Evolutionary conservation across 2,329 filamentous ascomycete genomes (phyloP), one percentile per base, ranked within the genome.

Genomic region (Hypoxylon sp.): DNA sequence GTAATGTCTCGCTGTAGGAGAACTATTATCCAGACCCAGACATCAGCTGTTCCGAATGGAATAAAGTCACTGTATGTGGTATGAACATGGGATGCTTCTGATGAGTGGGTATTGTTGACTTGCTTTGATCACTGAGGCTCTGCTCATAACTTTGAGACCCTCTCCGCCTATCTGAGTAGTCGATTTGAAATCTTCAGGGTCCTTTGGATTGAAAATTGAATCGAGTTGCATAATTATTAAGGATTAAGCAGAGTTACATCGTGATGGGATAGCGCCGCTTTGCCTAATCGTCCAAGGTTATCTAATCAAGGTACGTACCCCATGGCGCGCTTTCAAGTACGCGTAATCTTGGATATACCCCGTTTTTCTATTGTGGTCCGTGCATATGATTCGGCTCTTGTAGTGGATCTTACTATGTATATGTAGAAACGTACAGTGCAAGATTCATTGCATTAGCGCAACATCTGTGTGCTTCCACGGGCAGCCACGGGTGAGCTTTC

Each of bases 331-430:
- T 31, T 47, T 51, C 22, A 53, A 13, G 39, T 57, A 65, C 63
- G 63, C 63, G 63, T 66, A 61, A 62, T 61, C 63, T 59, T 65
- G 22, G n/a, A n/a, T 39, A 19, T 8, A 44, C 11, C 11, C 39
- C 44, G 42, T 24, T 35, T 29, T 55, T 37, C 10, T 31, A 42
- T 9, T n/a, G 29, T 63, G 42, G 39, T 37, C 46, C 35, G 31
- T 65, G 51, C 63, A 29, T 56, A 14, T n/a, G 11, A 47, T 50
- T 29, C 56, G 55, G 33, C 22, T 58, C 46, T 44, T 50, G 31
- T 24, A 33, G 33, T 58, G 19, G 29, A 19, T 52, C 48, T 17
- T 31, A n/a, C 48, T 22, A 17, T 5, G 3, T 22, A 22, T 22
- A 22, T 3, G 19, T 22, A 22, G 1, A 22, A 22, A 1, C 22